Evolutionary conservation across 2,329 filamentous ascomycete species (phyloP), one percentile per base, ranked within the genome.

Genomic region (Penicillium sp.): DNA sequence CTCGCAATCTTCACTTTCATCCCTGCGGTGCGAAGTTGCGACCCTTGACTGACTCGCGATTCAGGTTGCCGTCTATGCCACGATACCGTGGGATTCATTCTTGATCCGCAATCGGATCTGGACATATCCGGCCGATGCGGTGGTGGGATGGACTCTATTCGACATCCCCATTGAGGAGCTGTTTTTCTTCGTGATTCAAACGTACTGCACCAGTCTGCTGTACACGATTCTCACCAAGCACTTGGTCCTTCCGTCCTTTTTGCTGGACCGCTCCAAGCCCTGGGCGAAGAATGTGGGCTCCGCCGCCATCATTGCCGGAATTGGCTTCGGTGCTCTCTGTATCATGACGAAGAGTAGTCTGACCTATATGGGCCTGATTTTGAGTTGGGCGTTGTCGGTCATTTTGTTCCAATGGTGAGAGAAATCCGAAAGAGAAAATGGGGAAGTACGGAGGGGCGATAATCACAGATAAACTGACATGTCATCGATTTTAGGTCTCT

Each of bases 171-270:
- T 77, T 4, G 86, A 89, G 59, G 85, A 89, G 63, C 67, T 88
- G 4, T 88, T 88, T 68, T 89, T 89, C 74, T 89, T 89, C 63
- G 68, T 86, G 18, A 79, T 89, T 25, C 86, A 89, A 67, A 88
- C 85, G 1, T 88, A 86, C 66, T 86, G 81, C 36, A 63, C 62
- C 9, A 47, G 59, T 59, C 67, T 88, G 43, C 63, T 89, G 7
- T 89, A 88, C 59, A 73, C 86, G 8, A 66, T 88, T 1, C 64
- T 84, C 18, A 86, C 77, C 66, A 87, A 85, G 63, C 75, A 81
- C 1, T 73, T 76, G 9, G 71, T 85, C 6, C 75, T 85, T 47
- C 72, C 78, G 2, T 65, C 66, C 11, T 79, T 79, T 54, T 64
- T 84, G 39, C 70, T 69, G 26, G 67, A 68, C 49, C 70, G 73